These are phyloP conservation scores for Prunus dulcis DNA, from an alignment of 306 rosid genomes.

Conservation along the genomic window DNA sequence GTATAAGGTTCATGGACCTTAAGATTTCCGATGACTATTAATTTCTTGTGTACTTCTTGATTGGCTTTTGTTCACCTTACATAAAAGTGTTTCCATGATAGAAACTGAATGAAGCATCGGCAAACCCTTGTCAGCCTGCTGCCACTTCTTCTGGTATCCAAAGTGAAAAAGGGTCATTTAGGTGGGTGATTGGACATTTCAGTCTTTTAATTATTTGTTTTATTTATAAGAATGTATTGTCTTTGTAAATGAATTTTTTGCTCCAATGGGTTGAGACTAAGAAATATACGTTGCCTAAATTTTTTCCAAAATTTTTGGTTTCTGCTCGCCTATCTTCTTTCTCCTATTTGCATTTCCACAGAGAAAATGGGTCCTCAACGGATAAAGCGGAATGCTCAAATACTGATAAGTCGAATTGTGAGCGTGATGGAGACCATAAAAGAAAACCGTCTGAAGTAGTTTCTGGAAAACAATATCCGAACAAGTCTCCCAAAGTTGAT, in stretches of 20 bases:
- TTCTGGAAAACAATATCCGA: conserved; percentile 41
- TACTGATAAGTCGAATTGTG: conserved; percentile 11
- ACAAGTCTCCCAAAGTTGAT: conserved; percentile 51
- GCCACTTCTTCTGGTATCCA: conserved; percentile 39
- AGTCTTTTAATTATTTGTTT: background rate
- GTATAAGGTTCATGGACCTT: conserved; percentile 38
- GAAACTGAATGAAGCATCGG: conserved; percentile 76
- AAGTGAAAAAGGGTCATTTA: conserved; percentile 38
- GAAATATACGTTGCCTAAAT: background rate
- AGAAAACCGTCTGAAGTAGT: conserved; percentile 53
- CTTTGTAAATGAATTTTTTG: background rate
- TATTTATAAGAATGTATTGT: background rate
- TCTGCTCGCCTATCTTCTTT: conserved; percentile 4
- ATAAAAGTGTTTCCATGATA: conserved; percentile 38
- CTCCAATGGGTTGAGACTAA: background rate
- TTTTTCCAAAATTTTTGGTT: background rate
- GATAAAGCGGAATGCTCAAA: conserved; percentile 40
- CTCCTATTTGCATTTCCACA: conserved; percentile 33
- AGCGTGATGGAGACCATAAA: conserved; percentile 48
- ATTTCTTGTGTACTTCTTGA: conserved; percentile 1
- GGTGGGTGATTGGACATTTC: conserved; percentile 43
- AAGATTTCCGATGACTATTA: conserved; percentile 16
- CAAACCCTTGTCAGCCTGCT: conserved; percentile 40
- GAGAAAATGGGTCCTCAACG: conserved; percentile 47
- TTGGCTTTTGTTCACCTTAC: conserved; percentile 30